A percentile compares a stretch with the other conserved stretches of the same genome.
Conservation (phyloP, 2,329 filamentous ascomycete species). For the Mycogone perniciosa region DNA sequence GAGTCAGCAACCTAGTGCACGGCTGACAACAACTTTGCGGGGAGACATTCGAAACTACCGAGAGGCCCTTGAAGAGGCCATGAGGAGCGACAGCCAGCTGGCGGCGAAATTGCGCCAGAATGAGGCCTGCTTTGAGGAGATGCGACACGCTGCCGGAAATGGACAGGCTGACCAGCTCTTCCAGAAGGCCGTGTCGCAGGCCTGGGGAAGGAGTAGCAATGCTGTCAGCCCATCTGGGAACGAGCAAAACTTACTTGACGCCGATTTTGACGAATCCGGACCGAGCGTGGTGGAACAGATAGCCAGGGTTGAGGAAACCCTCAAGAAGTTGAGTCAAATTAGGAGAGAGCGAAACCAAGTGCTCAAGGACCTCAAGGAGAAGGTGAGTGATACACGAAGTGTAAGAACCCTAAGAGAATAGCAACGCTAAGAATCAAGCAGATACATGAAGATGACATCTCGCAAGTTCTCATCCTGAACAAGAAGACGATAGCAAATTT, state of each 20-base stretch:
- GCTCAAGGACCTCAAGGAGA: constrained; percentile 94
- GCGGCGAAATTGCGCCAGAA: constrained; percentile 79
- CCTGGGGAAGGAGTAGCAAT: constrained; percentile 58
- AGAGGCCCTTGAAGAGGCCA: constrained; percentile 83
- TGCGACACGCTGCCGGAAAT: constrained; percentile 80
- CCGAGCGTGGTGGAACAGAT: constrained; percentile 87
- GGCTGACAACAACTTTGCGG: constrained; percentile 79
- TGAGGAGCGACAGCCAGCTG: constrained; percentile 77
- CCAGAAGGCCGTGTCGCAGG: constrained; percentile 76
- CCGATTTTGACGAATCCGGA: constrained; percentile 77
- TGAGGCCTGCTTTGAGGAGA: constrained; percentile 86
- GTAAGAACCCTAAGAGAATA: not conserved
- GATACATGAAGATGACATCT: constrained; percentile 96
- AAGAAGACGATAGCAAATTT: constrained; percentile 94
- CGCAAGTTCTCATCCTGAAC: constrained; percentile 92
- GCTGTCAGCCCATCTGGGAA: constrained; percentile 52
- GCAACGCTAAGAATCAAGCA: constrained; percentile 32
- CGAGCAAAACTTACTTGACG: constrained; percentile 80
- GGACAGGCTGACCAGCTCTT: constrained; percentile 86
- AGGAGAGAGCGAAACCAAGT: constrained; percentile 90
- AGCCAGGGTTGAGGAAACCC: constrained; percentile 74
- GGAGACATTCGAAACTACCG: constrained; percentile 83
- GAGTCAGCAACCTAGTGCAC: constrained; percentile 92
- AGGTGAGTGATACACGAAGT: constrained; percentile 51
- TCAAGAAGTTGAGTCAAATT: constrained; percentile 86